Conservation (phyloP, 108 stramenopile genomes). For the Cyclostephanos tholiformis region DNA sequence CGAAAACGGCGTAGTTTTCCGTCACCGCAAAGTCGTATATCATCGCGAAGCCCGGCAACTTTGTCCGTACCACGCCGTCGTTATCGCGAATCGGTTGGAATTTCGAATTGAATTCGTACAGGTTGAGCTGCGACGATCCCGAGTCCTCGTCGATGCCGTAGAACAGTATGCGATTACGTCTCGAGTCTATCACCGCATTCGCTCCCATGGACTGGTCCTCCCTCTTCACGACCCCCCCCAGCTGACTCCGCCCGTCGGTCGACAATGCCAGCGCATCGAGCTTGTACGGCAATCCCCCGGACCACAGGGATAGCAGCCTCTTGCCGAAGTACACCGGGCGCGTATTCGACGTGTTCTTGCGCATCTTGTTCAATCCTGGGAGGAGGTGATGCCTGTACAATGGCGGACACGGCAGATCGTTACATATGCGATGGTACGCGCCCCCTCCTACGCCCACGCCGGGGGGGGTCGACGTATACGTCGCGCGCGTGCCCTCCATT, state of each 20-base stretch:
- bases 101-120: constrained; percentile 79
- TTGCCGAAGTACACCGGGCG: constrained; percentile 78
- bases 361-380: constrained; percentile 75
- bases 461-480: constrained; percentile 11
- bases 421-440: constrained; percentile 38
- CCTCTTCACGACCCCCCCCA: constrained; percentile 79
- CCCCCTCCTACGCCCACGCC: too few relatives aligned
- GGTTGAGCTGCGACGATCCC: constrained; percentile 57
- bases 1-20: constrained; percentile 75
- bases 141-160: constrained; percentile 66
- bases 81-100: constrained; percentile 68
- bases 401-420: constrained; percentile 67
- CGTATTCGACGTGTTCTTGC: constrained; percentile 86
- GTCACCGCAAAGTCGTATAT: constrained; percentile 80
- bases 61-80: constrained; percentile 51
- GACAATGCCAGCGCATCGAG: constrained; percentile 74
- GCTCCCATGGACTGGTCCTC: constrained; percentile 70
- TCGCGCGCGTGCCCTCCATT: constrained; percentile 76
- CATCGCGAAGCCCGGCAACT: constrained; percentile 74
- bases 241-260: constrained; percentile 77
- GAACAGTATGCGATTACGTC: constrained; percentile 69
- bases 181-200: constrained; percentile 62
- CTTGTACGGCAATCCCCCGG: constrained; percentile 86
- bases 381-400: constrained; percentile 79
- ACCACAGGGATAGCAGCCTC: constrained; percentile 74